Evolutionary conservation across 768 basidiomycete genomes (phyloP).

Genomic region (Trametes cingulata): DNA sequence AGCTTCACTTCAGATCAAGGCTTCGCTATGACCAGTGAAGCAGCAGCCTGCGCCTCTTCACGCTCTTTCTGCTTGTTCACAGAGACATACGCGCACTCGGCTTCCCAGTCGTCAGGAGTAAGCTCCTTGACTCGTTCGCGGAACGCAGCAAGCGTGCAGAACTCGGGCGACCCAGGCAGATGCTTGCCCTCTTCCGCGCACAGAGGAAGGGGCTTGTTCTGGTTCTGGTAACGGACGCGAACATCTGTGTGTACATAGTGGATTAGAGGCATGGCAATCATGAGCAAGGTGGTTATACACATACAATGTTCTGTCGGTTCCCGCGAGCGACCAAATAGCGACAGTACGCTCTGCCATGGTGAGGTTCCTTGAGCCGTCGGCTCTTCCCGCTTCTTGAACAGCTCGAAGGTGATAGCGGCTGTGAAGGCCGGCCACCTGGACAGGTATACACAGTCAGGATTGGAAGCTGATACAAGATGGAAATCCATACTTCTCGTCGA

Average conservation of each 20-base stretch:
- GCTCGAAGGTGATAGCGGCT: conserved; percentile 71
- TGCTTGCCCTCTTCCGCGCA: conserved; percentile 71
- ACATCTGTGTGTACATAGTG: conserved; percentile 35
- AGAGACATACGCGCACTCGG: conserved; percentile 48
- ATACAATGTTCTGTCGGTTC: conserved; percentile 46
- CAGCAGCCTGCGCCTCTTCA: conserved; percentile 14
- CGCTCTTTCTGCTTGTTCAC: conserved; percentile 19
- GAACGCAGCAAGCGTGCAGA: conserved; percentile 71
- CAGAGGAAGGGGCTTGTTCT: conserved; percentile 58
- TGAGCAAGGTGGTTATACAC: too few relatives aligned
- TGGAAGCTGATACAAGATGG: not conserved
- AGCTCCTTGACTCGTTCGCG: conserved; percentile 59
- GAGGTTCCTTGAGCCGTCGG: conserved; percentile 14
- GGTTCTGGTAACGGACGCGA: conserved; percentile 78
- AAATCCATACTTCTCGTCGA: conserved; percentile 59
- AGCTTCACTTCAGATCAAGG: not conserved
- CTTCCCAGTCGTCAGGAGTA: conserved; percentile 64
- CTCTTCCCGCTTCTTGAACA: conserved; percentile 43
- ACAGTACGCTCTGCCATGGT: conserved; percentile 43
- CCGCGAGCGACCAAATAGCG: conserved; percentile 34
- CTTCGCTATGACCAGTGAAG: conserved; percentile 13
- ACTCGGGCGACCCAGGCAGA: conserved; percentile 66
- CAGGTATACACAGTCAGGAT: not conserved
- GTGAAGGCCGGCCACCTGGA: conserved; percentile 78
- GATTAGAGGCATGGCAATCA: not conserved